These are phyloP conservation scores for Cymbopogon flexuosus DNA, from an alignment of 202 grass and related monocot species.

Conservation along the genomic window DNA sequence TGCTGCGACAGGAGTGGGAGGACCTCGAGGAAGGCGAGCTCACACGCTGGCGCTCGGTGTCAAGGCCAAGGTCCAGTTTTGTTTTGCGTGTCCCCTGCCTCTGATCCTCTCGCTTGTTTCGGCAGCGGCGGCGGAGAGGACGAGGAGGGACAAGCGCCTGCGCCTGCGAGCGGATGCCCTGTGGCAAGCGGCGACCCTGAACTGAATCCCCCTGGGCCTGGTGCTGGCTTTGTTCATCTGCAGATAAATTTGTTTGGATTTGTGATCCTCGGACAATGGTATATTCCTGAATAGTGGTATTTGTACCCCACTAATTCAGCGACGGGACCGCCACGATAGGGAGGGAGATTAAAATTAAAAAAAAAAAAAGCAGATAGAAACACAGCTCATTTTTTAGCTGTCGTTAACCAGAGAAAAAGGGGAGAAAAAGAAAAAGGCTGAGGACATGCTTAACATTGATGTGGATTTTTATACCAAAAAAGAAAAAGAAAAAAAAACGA, in stretches of 20 bases:
- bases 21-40: neutral
- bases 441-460: too few species aligned
- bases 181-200: too few species aligned
- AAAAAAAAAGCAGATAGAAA: neutral
- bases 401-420: neutral
- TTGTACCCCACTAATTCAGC: neutral
- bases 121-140: conserved; percentile 18
- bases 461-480: too few species aligned
- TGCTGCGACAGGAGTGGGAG: neutral
- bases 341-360: neutral
- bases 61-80: conserved; percentile 9
- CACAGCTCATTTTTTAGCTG: neutral
- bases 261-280: neutral
- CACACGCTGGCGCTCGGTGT: neutral
- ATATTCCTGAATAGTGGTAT: conserved; percentile 25
- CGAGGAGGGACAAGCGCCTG: conserved; percentile 8
- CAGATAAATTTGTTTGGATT: neutral
- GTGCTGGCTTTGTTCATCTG: neutral
- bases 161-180: too few species aligned
- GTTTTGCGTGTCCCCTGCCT: neutral
- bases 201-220: too few species aligned
- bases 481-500: too few species aligned
- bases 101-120: neutral
- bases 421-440: neutral
- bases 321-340: neutral